Percentiles rank a stretch among this genome's conserved stretches.
These are phyloP conservation scores for Chenopodium formosanum DNA, from an alignment of 148 eudicot species.

Conservation along the genomic window DNA sequence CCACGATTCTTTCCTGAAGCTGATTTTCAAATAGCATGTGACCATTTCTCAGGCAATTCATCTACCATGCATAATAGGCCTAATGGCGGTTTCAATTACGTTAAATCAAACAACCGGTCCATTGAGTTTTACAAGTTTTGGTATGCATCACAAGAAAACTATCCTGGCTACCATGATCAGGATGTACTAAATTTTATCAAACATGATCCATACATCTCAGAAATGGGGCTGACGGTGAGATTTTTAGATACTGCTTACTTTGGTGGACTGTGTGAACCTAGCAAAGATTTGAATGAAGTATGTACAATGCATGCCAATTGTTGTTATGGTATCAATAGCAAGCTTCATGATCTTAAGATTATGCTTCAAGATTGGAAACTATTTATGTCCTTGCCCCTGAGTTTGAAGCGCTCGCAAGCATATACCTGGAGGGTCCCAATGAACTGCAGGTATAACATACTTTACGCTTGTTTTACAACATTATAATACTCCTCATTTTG, in stretches of 20 bases:
- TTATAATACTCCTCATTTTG: background rate
- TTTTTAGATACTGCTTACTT: constrained; percentile 54
- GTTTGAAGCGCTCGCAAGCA: constrained; percentile 29
- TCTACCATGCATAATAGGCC: constrained; percentile 43
- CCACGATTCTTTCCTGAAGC: constrained; percentile 45
- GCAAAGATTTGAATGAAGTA: constrained; percentile 48
- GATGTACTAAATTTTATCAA: constrained; percentile 50
- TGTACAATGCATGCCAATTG: constrained; percentile 70
- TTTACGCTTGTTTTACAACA: background rate
- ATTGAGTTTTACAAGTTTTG: constrained; percentile 53
- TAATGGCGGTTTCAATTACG: constrained; percentile 59
- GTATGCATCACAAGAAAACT: constrained; percentile 36
- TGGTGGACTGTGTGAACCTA: constrained; percentile 61
- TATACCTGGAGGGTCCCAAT: constrained; percentile 46
- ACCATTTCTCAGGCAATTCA: constrained; percentile 43
- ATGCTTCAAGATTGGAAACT: constrained; percentile 61
- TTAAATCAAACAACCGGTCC: constrained; percentile 49
- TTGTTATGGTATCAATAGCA: constrained; percentile 46
- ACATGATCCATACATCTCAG: constrained; percentile 32
- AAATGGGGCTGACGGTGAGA: constrained; percentile 48
- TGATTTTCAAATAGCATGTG: constrained; percentile 67
- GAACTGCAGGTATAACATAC: constrained; percentile 43
- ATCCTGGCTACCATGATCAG: constrained; percentile 51
- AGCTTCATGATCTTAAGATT: constrained; percentile 48
- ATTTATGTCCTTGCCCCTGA: constrained; percentile 42